phyloP scores from a whole-genome alignment of 495 filamentous ascomycete genomes.

The Trichoderma parareesei region DNA sequence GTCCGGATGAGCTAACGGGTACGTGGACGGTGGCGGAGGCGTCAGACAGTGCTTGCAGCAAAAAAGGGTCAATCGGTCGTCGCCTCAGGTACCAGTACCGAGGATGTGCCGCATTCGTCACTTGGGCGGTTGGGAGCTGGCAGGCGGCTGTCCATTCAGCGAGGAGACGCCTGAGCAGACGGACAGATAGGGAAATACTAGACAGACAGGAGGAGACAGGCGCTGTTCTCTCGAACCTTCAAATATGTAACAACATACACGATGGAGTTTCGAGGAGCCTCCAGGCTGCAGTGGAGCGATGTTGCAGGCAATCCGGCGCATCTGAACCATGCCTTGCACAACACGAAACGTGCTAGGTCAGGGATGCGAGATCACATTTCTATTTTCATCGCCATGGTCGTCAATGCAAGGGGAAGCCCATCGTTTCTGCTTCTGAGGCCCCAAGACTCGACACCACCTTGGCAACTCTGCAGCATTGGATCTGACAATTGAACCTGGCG shows the following conservation, averaged over 20 bases:
- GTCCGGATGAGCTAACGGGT: neutral
- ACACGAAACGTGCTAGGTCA: slow-evolving; percentile 3
- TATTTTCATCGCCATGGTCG: neutral
- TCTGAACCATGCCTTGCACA: neutral
- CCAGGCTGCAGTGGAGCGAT: no score
- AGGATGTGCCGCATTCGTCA: slow-evolving; percentile 8
- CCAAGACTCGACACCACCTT: neutral
- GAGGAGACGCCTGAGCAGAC: no score
- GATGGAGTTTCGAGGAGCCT: no score
- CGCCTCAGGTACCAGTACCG: neutral
- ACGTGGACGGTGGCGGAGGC: slow-evolving; percentile 2
- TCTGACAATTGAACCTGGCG: neutral
- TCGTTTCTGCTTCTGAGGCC: neutral
- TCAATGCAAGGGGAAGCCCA: neutral
- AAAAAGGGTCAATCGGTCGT: neutral
- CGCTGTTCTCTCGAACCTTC: no score
- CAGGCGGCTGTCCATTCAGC: no score
- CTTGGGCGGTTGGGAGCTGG: neutral
- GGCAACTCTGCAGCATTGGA: neutral
- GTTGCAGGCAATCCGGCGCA: no score
- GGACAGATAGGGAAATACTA: no score
- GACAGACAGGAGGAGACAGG: no score
- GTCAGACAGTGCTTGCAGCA: neutral
- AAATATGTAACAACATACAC: no score
- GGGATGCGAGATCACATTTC: neutral